Base-by-base conservation (phyloP, 495 filamentous ascomycete species). In the Mycothermus thermophilus region DNA sequence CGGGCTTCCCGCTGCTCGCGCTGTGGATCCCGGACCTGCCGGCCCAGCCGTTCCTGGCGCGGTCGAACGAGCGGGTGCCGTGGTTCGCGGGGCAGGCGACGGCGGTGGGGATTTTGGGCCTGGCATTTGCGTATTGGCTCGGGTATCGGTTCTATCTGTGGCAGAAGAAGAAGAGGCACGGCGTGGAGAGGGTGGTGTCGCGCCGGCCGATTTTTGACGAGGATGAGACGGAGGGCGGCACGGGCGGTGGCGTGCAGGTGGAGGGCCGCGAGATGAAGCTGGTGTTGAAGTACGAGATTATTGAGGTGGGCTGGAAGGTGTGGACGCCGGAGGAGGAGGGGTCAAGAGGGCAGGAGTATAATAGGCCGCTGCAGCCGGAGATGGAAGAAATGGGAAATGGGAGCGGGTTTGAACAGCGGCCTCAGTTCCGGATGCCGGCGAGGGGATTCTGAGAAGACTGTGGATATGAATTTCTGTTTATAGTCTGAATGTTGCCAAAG, bases 1-100 rank as follows among this genome's bases (percentile, higher is more conserved):
- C 31, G 16, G 30, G 11, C 6, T 28, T 41, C 14, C 44, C 44
- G 13, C 34, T 47, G 15, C n/a, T 47, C 4, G 34, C 34, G 9
- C 40, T 47, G 20, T 47, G 44, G 44, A 34, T 47, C 19, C 30
- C 30, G 13, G 44, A 47, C 20, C 36, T n/a, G n/a, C n/a, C 44
- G 11, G 17, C 11, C 10, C 24, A 36, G 10, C 19, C 16, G 13
- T 43, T 31, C 16, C 17, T 46, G 24, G 10, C 18, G 17, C 38
- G 35, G 10, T 34, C 34, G 10, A 18, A 24, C 10, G 30, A 29
- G 13, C 29, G 20, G 22, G 43, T 46, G n/a, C 23, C 21, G 11
- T 46, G 43, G 43, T 46, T 31, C 25, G 34, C 38, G 13, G 8
- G 17, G 12, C 43, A 46, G 34, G 41, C 38, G 15, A 34, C 26